Conservation (phyloP, 2,329 filamentous ascomycete species). For the Penicillium sp. region DNA sequence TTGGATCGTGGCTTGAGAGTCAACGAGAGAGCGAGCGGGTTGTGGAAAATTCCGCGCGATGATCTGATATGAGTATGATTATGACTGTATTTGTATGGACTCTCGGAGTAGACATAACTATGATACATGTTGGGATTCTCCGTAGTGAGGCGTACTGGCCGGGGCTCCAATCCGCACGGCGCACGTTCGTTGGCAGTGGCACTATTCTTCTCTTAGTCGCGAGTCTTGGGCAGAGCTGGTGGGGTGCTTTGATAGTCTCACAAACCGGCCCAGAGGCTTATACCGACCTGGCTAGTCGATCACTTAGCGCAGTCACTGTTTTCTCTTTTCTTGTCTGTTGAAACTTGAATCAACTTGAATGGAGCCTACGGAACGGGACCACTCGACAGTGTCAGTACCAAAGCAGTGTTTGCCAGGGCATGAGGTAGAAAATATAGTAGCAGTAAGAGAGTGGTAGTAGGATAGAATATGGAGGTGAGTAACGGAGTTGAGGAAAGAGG, state of each 20-base stretch:
- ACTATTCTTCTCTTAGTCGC: too few relatives aligned
- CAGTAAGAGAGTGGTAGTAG: too few relatives aligned
- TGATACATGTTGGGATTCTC: too few relatives aligned
- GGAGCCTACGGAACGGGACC: too few relatives aligned
- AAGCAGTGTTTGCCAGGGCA: too few relatives aligned
- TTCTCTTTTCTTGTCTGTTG: not conserved
- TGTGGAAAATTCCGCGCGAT: constrained; percentile 19
- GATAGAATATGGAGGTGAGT: too few relatives aligned
- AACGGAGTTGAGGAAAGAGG: not conserved
- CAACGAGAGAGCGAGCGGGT: constrained; percentile 18
- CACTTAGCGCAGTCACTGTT: constrained; percentile 6
- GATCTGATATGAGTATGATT: not conserved
- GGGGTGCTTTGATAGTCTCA: not conserved
- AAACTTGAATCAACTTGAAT: too few relatives aligned
- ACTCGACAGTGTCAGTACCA: too few relatives aligned
- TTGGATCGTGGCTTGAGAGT: constrained; percentile 46
- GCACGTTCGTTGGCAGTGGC: too few relatives aligned
- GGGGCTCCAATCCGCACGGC: too few relatives aligned
- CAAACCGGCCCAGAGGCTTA: not conserved
- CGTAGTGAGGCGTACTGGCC: not conserved
- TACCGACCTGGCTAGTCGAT: constrained; percentile 8
- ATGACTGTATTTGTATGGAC: not conserved
- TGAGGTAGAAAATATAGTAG: too few relatives aligned
- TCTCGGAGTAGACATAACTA: too few relatives aligned
- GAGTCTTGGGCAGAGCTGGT: not conserved